These are phyloP conservation scores for Grifola frondosa DNA, from an alignment of 1,284 basidiomycete species.

Conservation along the genomic window DNA sequence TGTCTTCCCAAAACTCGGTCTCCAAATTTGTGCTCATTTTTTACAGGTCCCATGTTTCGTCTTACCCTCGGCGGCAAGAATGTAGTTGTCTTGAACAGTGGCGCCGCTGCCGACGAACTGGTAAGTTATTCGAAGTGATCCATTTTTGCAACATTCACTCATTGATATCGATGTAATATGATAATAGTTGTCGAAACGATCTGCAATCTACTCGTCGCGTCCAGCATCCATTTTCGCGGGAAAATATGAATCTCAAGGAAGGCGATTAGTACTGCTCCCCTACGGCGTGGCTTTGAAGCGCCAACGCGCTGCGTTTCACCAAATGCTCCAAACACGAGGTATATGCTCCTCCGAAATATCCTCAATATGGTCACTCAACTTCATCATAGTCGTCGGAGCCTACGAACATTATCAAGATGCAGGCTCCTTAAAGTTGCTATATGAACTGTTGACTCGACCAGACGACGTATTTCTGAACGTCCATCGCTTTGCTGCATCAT, in stretches of 20 bases:
- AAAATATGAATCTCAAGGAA: slow-evolving; percentile 1
- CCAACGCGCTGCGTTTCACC: slow-evolving; percentile 2
- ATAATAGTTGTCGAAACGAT: no score
- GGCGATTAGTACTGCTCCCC: slow-evolving; percentile 1
- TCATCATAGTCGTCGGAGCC: slow-evolving; percentile 12
- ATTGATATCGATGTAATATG: no score
- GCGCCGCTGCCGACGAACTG: no score
- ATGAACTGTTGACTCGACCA: slow-evolving; percentile 8
- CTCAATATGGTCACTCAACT: background rate
- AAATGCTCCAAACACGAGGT: slow-evolving; percentile 3
- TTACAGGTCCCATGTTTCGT: no score
- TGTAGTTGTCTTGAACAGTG: no score
- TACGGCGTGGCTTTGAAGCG: background rate
- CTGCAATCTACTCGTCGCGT: slow-evolving; percentile 4
- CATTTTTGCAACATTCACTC: no score
- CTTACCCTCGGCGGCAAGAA: no score
- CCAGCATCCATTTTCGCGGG: background rate
- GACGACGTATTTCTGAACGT: slow-evolving; percentile 2
- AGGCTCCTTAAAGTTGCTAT: slow-evolving; percentile 12
- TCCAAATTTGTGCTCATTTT: no score
- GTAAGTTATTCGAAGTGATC: no score
- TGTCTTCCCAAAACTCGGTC: no score
- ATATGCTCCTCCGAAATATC: background rate
- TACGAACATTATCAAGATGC: slow-evolving; percentile 16
- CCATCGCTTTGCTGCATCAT: slow-evolving; percentile 25